Base-by-base conservation (phyloP, 1,139 yeast species). In the Hansenula sp. region DNA sequence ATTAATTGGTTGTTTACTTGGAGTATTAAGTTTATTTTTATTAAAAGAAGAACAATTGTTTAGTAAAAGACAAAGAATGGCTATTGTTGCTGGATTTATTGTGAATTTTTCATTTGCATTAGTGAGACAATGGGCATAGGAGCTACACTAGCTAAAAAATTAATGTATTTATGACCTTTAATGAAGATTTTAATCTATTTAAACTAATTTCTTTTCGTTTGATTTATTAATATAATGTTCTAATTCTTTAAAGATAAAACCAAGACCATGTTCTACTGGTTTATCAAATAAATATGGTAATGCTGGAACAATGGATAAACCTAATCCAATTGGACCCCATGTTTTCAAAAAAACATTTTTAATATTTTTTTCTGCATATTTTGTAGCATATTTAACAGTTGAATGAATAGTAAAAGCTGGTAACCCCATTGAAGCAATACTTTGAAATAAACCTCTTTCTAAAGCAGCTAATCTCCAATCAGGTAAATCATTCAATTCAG, bases 341-440 rank as follows among this genome's bases (percentile, higher is more conserved):
- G 78, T 69, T 53, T 72, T 73, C 46, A 82, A 46, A 9, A 55
- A 51, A 14, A 71, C 60, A 55, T 73, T 79, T 51, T 75, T 74
- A 59, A 78, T 73, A 45, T 69, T 66, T 46, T 68, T 65, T 40
- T 63, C 60, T 44, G 75, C 53, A 31, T 80, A 61, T 25, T 62
- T 51, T 3, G 87, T 80, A 2, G 89, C 77, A 57, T 83, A 83
- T 53, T 83, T 71, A 34, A 86, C 95, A 2, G 88, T 73, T 11
- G 84, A 72, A 60, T 86, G 95, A 54, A 86, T 86, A 6, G 95
- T 86, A 59, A 85, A 79, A 2, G 95, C 95, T 5, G 95, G 95
- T 39, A 86, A 70, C 12, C 87, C 94, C 95, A 86, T 86, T 31
- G 88, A 79, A 2, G 95, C 95, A 50, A 86, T 67, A 48, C 85